Evolutionary conservation across 352 stramenopile genomes (phyloP).

Genomic region (Stramenopiles sp.): DNA sequence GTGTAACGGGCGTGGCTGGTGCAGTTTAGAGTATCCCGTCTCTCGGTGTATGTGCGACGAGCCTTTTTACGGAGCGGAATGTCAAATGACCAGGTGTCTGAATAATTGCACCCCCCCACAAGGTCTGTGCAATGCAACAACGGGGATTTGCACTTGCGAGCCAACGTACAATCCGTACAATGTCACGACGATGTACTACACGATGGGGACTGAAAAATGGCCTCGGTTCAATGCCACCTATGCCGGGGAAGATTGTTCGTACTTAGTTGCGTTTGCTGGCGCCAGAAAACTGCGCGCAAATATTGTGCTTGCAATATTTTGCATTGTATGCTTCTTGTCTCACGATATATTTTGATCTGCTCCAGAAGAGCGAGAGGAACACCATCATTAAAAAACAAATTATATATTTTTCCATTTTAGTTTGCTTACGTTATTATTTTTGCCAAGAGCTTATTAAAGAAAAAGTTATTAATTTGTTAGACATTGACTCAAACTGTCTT

Average conservation of each 20-base stretch:
- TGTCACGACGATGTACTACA: constrained; percentile 41
- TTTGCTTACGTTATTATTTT: too few species aligned
- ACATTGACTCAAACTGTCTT: too few species aligned
- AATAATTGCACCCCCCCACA: constrained; percentile 94
- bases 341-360: neutral
- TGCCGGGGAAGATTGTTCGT: constrained; percentile 57
- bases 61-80: constrained; percentile 80
- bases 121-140: constrained; percentile 61
- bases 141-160: constrained; percentile 60
- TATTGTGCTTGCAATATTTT: neutral
- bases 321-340: too few species aligned
- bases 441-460: too few species aligned
- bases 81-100: constrained; percentile 65
- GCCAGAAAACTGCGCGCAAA: constrained; percentile 15
- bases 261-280: constrained; percentile 40
- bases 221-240: constrained; percentile 31
- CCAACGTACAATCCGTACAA: constrained; percentile 84
- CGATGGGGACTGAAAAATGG: constrained; percentile 4
- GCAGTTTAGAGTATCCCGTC: constrained; percentile 81
- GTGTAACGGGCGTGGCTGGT: constrained; percentile 74
- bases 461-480: too few species aligned
- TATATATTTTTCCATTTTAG: neutral
- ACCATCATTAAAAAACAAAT: neutral
- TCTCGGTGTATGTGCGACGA: constrained; percentile 78
- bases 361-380: neutral